Evolutionary conservation across 441 rosid species (phyloP).

Genomic region (Populus tomentosa): DNA sequence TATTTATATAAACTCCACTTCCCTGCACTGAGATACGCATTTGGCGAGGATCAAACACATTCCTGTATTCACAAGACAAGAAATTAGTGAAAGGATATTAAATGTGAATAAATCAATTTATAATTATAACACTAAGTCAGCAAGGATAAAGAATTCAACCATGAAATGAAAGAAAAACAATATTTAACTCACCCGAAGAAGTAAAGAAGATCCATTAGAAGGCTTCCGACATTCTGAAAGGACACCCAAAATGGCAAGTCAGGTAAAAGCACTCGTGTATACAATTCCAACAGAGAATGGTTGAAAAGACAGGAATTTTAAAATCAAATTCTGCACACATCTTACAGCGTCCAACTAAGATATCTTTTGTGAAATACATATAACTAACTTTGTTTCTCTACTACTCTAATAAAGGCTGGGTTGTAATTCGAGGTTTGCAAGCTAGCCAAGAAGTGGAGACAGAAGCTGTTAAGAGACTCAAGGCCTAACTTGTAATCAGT

Average conservation of each 20-base stretch:
- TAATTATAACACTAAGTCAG: background rate
- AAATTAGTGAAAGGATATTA: slow-evolving; percentile 1
- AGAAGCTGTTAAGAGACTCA: background rate
- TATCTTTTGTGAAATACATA: too few relatives aligned
- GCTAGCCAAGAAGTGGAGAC: background rate
- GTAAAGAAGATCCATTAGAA: slow-evolving; percentile 97
- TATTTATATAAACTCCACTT: slow-evolving; percentile 79
- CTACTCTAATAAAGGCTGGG: background rate
- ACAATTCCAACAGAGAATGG: background rate
- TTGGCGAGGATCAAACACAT: slow-evolving; percentile 99
- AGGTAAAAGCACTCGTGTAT: slow-evolving; percentile 14
- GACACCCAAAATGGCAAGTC: slow-evolving; percentile 14
- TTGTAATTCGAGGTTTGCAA: background rate
- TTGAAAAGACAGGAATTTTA: background rate
- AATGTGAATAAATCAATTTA: background rate
- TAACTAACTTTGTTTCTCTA: background rate
- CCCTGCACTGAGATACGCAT: slow-evolving; percentile 97
- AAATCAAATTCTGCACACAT: background rate
- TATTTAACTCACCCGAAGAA: slow-evolving; percentile 83
- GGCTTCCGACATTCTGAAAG: slow-evolving; percentile 91
- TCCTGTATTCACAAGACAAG: slow-evolving; percentile 44
- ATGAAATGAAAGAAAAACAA: slow-evolving; percentile 15
- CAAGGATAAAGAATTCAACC: slow-evolving; percentile 9
- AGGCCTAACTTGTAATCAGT: background rate
- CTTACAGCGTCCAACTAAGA: background rate